These are phyloP conservation scores for Priceomyces medius DNA, from an alignment of 805 yeast species.

Conservation along the genomic window DNA sequence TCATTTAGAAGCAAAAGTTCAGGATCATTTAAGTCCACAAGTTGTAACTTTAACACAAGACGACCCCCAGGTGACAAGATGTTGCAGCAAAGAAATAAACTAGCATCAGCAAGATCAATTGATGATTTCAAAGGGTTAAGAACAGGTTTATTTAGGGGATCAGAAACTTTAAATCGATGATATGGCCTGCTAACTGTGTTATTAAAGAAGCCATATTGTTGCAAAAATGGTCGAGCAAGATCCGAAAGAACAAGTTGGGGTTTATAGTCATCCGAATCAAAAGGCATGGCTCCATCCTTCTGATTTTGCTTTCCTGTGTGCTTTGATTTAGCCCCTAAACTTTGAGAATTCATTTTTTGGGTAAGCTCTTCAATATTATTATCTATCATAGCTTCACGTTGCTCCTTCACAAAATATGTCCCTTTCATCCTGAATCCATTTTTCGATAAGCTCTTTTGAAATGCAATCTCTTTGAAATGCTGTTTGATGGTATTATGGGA, in stretches of 20 bases:
- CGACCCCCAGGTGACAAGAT: slow-evolving; percentile 30
- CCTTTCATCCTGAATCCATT: slow-evolving; percentile 2
- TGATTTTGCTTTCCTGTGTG: background rate
- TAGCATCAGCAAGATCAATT: slow-evolving; percentile 42
- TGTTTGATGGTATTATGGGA: slow-evolving; percentile 22
- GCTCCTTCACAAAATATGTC: slow-evolving; percentile 31
- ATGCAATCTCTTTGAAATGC: slow-evolving; percentile 29
- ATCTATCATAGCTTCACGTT: slow-evolving; percentile 21
- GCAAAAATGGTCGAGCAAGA: slow-evolving; percentile 32
- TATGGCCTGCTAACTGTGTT: slow-evolving; percentile 38
- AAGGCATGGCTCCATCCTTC: background rate
- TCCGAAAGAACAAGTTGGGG: slow-evolving; percentile 40
- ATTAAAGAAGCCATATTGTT: slow-evolving; percentile 36
- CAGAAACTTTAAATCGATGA: slow-evolving; percentile 25
- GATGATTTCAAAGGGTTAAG: slow-evolving; percentile 26
- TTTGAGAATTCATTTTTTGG: background rate
- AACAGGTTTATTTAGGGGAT: slow-evolving; percentile 24
- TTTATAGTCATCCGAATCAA: slow-evolving; percentile 17
- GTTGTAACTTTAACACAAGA: slow-evolving; percentile 28
- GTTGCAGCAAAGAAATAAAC: slow-evolving; percentile 29
- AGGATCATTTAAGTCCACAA: slow-evolving; percentile 25
- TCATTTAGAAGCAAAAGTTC: slow-evolving; percentile 26
- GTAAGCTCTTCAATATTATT: slow-evolving; percentile 18
- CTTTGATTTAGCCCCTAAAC: background rate
- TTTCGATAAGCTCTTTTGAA: slow-evolving; percentile 10